Evolutionary conservation across 345 rosid genomes (phyloP).

Genomic region (thale cress (Arabidopsis thaliana)): DNA sequence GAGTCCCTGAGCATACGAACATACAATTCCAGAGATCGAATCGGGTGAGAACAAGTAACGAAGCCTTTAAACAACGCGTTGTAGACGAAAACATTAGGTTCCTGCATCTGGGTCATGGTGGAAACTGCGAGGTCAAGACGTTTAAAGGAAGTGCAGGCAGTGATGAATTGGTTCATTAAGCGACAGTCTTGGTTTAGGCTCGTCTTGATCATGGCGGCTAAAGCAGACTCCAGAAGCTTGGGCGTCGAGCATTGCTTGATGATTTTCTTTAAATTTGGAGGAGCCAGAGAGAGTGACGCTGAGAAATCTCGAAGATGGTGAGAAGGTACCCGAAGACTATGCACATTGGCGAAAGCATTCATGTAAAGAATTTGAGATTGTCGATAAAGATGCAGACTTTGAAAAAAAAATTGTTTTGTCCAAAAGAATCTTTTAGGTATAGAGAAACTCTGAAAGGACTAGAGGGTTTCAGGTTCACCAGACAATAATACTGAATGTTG

Average conservation of each 20-base stretch:
- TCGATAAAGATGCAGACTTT: constrained; percentile 19
- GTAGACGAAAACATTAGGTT: constrained; percentile 70
- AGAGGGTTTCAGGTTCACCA: not conserved
- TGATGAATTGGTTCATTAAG: constrained; percentile 68
- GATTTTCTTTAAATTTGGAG: constrained; percentile 31
- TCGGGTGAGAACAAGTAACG: constrained; percentile 46
- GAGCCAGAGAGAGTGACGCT: not conserved
- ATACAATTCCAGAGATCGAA: constrained; percentile 53
- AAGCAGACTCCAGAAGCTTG: constrained; percentile 53
- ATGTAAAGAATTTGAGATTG: constrained; percentile 16
- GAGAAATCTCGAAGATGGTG: constrained; percentile 24
- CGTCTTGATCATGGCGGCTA: constrained; percentile 66
- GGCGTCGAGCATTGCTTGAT: constrained; percentile 47
- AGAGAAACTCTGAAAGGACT: not conserved
- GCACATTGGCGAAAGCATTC: constrained; percentile 23
- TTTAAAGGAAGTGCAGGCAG: constrained; percentile 49
- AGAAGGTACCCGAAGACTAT: constrained; percentile 13
- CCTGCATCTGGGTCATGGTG: constrained; percentile 55
- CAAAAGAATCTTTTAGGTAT: not conserved
- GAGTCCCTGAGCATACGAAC: constrained; percentile 55
- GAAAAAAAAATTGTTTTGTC: not conserved
- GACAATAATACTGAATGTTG: not conserved
- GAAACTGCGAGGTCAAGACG: constrained; percentile 52
- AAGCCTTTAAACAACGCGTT: constrained; percentile 70
- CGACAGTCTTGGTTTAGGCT: constrained; percentile 61